A percentile compares a stretch with the other conserved stretches of the same genome.
These are phyloP conservation scores for Calonectria henricotiae DNA, from an alignment of 2,329 filamentous ascomycete genomes.

Conservation along the genomic window DNA sequence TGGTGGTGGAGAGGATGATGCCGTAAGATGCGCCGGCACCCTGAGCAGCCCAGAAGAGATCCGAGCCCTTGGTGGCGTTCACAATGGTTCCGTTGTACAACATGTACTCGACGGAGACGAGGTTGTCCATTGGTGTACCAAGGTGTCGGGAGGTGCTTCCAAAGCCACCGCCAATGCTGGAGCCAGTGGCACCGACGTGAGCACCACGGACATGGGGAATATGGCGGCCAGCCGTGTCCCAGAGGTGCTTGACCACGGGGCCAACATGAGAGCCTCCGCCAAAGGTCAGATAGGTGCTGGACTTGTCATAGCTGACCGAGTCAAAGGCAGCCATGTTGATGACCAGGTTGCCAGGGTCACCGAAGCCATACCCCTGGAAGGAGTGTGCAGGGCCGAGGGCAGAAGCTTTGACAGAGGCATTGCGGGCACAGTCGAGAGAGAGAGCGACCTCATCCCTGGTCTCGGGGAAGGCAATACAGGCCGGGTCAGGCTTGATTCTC, in stretches of 20 bases:
- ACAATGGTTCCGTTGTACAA: conserved; percentile 50
- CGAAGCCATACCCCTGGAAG: conserved; percentile 47
- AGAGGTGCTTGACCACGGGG: conserved; percentile 47
- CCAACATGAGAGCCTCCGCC: conserved; percentile 50
- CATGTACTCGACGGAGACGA: conserved; percentile 49
- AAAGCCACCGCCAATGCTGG: conserved; percentile 49
- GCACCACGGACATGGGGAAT: conserved; percentile 49
- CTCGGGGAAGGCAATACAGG: conserved; percentile 45
- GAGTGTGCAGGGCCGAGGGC: conserved; percentile 50
- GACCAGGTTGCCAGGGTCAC: conserved; percentile 45
- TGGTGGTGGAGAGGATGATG: conserved; percentile 48
- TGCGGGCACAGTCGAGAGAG: conserved; percentile 47
- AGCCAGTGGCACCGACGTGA: conserved; percentile 48
- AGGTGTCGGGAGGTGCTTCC: conserved; percentile 44
- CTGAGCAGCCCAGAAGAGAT: conserved; percentile 49
- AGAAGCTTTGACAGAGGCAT: conserved; percentile 44
- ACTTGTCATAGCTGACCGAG: conserved; percentile 45
- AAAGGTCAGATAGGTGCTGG: conserved; percentile 43
- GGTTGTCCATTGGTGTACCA: conserved; percentile 47
- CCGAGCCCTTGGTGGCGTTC: conserved; percentile 42
- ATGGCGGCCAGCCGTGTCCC: conserved; percentile 49
- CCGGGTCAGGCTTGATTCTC: conserved; percentile 45
- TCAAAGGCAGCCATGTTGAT: conserved; percentile 50
- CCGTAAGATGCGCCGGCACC: conserved; percentile 49
- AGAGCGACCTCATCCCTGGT: conserved; percentile 45